These are phyloP conservation scores for Volvox africanus DNA, from an alignment of 139 green algal species.

Conservation along the genomic window DNA sequence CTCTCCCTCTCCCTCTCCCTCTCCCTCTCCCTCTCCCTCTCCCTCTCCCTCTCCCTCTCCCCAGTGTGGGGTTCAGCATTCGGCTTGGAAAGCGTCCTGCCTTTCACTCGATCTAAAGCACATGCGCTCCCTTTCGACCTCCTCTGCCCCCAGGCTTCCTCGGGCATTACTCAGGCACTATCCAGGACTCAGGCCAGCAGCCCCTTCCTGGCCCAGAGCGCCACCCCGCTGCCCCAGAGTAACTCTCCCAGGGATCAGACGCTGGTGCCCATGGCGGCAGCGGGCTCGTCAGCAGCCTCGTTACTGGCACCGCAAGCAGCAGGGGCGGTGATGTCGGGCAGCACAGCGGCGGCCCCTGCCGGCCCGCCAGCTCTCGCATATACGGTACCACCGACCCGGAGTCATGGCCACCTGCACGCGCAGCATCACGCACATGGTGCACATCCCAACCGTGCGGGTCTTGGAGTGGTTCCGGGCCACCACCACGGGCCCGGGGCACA, in stretches of 20 bases:
- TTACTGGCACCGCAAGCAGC: not conserved
- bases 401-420: not conserved
- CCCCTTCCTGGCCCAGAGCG: conserved; percentile 20
- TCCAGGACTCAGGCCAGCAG: not conserved
- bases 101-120: no score
- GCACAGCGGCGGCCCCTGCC: not conserved
- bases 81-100: no score
- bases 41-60: no score
- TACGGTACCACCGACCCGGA: no score
- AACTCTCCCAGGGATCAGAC: not conserved
- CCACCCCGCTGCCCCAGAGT: conserved; percentile 1
- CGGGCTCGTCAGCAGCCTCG: not conserved
- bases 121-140: not conserved
- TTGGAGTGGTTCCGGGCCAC: not conserved
- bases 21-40: no score
- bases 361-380: no score
- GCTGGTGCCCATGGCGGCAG: not conserved
- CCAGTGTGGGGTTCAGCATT: no score
- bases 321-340: not conserved
- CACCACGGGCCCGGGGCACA: not conserved
- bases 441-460: not conserved
- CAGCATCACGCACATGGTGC: not conserved
- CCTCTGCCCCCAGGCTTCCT: not conserved
- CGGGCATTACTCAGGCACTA: conserved; percentile 2
- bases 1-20: no score